phyloP scores from a whole-genome alignment of 2,329 filamentous ascomycete species.

The Whalleya microplaca region DNA sequence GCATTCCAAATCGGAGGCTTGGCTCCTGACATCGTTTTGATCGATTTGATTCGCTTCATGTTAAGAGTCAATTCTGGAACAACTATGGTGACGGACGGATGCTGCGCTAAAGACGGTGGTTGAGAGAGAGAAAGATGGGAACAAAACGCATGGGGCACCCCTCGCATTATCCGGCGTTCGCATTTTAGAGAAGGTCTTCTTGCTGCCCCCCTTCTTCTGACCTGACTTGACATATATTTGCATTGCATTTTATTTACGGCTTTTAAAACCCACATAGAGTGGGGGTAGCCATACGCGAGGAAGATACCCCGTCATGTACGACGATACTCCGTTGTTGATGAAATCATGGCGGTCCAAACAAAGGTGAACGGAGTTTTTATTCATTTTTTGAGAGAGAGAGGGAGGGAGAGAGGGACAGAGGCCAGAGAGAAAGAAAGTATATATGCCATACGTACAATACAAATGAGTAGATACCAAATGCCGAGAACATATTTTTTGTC shows the following conservation, averaged over 20 bases:
- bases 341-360: background rate
- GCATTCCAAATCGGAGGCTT: too few species aligned
- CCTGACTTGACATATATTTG: background rate
- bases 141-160: background rate
- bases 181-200: too few species aligned
- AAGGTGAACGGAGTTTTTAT: background rate
- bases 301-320: background rate
- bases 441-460: background rate
- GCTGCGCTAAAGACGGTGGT: background rate
- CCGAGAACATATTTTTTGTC: background rate
- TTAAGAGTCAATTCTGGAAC: background rate
- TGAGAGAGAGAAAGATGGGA: background rate
- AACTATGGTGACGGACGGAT: background rate
- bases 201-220: background rate
- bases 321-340: background rate
- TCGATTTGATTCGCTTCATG: too few species aligned
- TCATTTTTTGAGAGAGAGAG: too few species aligned
- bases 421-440: too few species aligned
- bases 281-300: background rate
- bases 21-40: too few species aligned
- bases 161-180: background rate
- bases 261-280: too few species aligned
- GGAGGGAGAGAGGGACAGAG: too few species aligned
- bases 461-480: background rate
- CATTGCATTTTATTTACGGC: background rate